These are phyloP conservation scores for Cladophialophora yegresii DNA, from an alignment of 2,329 filamentous ascomycete genomes.

Conservation along the genomic window DNA sequence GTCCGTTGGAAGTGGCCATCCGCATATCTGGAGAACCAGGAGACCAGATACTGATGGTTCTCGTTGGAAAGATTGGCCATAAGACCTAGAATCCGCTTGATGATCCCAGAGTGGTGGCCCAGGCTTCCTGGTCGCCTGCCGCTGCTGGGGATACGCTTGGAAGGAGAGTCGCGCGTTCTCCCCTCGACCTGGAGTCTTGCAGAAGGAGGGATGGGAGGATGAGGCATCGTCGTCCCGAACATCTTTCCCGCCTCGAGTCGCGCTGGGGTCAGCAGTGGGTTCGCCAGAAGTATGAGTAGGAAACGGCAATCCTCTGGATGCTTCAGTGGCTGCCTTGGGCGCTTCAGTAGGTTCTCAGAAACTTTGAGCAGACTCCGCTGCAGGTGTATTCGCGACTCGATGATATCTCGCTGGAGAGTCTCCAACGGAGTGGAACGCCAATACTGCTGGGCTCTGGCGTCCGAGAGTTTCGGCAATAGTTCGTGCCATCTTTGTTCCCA, in stretches of 20 bases:
- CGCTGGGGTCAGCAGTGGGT: conserved; percentile 64
- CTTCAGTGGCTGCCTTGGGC: conserved; percentile 69
- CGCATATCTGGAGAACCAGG: conserved; percentile 74
- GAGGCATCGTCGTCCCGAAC: conserved; percentile 11
- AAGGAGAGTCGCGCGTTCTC: conserved; percentile 31
- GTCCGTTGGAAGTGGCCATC: conserved; percentile 66
- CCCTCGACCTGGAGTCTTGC: conserved; percentile 15
- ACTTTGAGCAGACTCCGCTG: conserved; percentile 73
- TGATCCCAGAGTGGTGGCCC: conserved; percentile 76
- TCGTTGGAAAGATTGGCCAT: conserved; percentile 72
- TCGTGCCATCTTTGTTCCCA: conserved; percentile 66
- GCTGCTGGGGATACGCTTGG: conserved; percentile 28
- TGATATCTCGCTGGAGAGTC: conserved; percentile 50
- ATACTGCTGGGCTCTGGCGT: conserved; percentile 32
- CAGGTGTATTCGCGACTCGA: conserved; percentile 67
- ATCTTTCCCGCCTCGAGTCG: conserved; percentile 31
- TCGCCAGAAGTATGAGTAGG: conserved; percentile 74
- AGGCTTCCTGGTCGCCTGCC: conserved; percentile 45
- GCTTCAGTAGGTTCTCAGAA: conserved; percentile 75
- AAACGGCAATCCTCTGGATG: conserved; percentile 73
- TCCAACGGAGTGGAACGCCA: conserved; percentile 48
- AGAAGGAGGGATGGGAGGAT: conserved; percentile 14
- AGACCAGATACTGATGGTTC: conserved; percentile 74
- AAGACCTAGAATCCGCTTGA: conserved; percentile 81
- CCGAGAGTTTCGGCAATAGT: conserved; percentile 45